Evolutionary conservation across 345 rosid genomes (phyloP).

Genomic region (Alliaria petiolata): DNA sequence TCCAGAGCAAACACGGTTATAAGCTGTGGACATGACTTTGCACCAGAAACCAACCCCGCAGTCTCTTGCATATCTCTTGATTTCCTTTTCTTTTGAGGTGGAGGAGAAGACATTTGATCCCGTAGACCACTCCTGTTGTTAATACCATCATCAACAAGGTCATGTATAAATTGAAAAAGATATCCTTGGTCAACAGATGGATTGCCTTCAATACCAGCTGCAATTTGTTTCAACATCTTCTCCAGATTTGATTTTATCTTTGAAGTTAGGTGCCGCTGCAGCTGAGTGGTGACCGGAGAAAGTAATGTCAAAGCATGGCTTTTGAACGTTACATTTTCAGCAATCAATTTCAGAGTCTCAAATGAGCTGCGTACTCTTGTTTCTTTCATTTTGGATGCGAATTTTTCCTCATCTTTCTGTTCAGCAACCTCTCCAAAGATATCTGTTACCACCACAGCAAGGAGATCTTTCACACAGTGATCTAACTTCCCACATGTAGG

Average conservation of each 20-base stretch:
- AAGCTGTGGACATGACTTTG: conserved; percentile 58
- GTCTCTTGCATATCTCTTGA: conserved; percentile 34
- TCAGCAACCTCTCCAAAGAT: conserved; percentile 92
- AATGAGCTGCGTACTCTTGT: conserved; percentile 64
- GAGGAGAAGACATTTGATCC: conserved; percentile 29
- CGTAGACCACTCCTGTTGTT: conserved; percentile 43
- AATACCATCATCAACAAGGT: conserved; percentile 54
- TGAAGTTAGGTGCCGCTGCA: conserved; percentile 68
- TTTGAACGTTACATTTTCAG: conserved; percentile 65
- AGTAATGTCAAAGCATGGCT: conserved; percentile 64
- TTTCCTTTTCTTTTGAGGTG: conserved; percentile 17
- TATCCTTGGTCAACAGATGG: conserved; percentile 71
- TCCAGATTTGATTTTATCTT: conserved; percentile 67
- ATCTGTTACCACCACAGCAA: conserved; percentile 61
- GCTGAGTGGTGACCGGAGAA: conserved; percentile 52
- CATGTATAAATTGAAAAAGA: conserved; percentile 63
- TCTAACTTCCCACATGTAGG: conserved; percentile 59
- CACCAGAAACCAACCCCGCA: conserved; percentile 30
- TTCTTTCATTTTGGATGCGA: conserved; percentile 90
- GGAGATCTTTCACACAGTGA: conserved; percentile 78
- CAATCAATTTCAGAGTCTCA: conserved; percentile 72
- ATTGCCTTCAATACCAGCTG: conserved; percentile 78
- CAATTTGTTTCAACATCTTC: conserved; percentile 67
- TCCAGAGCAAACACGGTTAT: conserved; percentile 75
- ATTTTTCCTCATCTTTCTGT: conserved; percentile 83